These are phyloP conservation scores for Purpureocillium lavendulum DNA, from an alignment of 2,329 filamentous ascomycete genomes.

Conservation along the genomic window DNA sequence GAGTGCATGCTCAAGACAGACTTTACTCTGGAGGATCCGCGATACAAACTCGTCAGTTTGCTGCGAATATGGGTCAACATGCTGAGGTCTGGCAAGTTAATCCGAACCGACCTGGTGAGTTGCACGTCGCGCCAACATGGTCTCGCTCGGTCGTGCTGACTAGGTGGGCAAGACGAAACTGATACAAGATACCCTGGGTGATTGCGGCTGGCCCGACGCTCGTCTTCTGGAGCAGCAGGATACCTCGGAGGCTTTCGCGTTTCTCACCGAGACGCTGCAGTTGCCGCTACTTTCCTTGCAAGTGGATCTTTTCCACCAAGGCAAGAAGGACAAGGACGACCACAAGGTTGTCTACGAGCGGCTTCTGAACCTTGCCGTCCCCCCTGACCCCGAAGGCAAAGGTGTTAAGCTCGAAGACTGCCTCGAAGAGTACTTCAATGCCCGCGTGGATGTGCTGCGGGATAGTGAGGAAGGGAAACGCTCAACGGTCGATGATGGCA, in stretches of 20 bases:
- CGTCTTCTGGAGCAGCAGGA: slow-evolving; percentile 77
- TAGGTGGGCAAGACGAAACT: slow-evolving; percentile 61
- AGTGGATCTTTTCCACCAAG: slow-evolving; percentile 90
- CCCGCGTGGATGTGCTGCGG: slow-evolving; percentile 78
- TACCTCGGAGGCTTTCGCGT: slow-evolving; percentile 89
- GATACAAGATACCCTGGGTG: slow-evolving; percentile 72
- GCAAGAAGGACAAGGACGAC: slow-evolving; percentile 76
- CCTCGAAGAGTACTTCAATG: slow-evolving; percentile 91
- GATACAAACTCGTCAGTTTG: slow-evolving; percentile 66
- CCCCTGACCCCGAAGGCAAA: slow-evolving; percentile 60
- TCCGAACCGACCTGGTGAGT: slow-evolving; percentile 73
- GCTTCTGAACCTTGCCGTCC: slow-evolving; percentile 84
- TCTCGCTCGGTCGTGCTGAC: slow-evolving; percentile 8
- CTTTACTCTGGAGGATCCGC: slow-evolving; percentile 57
- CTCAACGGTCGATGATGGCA: slow-evolving; percentile 18
- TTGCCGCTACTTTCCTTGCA: slow-evolving; percentile 82
- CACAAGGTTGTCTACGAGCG: slow-evolving; percentile 93
- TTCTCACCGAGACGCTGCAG: slow-evolving; percentile 84
- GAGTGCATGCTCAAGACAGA: slow-evolving; percentile 83
- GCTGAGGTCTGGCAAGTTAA: slow-evolving; percentile 74
- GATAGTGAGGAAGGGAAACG: slow-evolving; percentile 53
- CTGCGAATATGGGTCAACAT: slow-evolving; percentile 91
- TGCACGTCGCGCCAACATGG: no score
- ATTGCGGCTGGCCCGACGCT: slow-evolving; percentile 85
- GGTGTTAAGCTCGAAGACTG: slow-evolving; percentile 81